phyloP scores from a whole-genome alignment of 768 basidiomycete genomes.

The Termitomyces sp. region DNA sequence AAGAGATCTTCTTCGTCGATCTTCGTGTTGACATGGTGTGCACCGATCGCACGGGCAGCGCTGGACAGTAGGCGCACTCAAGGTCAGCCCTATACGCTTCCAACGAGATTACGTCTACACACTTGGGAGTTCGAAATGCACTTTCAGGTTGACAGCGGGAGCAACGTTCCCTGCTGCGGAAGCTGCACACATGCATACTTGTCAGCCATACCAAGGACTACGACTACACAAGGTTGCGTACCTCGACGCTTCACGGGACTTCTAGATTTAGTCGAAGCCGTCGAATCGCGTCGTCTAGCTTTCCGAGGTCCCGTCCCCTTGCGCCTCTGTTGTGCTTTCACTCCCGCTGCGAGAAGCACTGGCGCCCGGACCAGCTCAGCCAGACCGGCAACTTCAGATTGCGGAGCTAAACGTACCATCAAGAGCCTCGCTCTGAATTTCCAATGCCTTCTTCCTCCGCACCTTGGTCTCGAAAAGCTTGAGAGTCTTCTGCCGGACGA shows the following conservation, averaged over 20 bases:
- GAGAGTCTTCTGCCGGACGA: conserved; percentile 7
- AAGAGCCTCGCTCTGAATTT: neutral
- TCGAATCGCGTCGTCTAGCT: conserved; percentile 1
- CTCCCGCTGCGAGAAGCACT: conserved; percentile 8
- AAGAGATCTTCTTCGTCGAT: neutral
- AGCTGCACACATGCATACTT: neutral
- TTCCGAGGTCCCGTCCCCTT: conserved; percentile 1
- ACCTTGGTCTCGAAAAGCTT: conserved; percentile 3
- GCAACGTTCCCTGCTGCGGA: neutral
- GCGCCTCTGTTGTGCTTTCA: conserved; percentile 11
- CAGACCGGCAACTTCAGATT: too few relatives aligned
- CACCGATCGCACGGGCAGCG: neutral
- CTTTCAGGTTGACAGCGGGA: neutral
- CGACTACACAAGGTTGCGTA: neutral
- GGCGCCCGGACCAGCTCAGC: neutral
- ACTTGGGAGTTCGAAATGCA: conserved; percentile 1
- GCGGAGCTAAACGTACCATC: neutral
- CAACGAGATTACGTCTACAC: neutral
- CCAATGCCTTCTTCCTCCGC: conserved; percentile 3
- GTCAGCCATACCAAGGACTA: neutral
- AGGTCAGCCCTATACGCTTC: neutral
- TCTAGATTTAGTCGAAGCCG: neutral
- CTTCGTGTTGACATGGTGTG: conserved; percentile 4
- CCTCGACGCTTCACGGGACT: conserved; percentile 1
- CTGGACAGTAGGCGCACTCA: neutral